These are phyloP conservation scores for Cryptococcus hybrid DNA, from an alignment of 1,284 basidiomycete genomes.

Conservation along the genomic window DNA sequence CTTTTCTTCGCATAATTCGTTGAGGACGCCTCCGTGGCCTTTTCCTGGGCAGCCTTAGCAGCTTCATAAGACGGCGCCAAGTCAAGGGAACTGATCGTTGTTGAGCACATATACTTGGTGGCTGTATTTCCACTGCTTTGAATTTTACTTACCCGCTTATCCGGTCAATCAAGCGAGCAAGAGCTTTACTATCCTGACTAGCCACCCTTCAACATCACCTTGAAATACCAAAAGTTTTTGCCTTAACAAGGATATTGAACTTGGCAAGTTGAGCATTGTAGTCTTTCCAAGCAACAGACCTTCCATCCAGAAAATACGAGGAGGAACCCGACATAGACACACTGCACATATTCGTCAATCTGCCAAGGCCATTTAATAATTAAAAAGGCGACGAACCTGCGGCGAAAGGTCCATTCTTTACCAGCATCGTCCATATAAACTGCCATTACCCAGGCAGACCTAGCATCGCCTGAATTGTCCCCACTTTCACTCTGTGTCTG, in stretches of 20 bases:
- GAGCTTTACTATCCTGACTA: constrained; percentile 86
- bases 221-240: constrained; percentile 99
- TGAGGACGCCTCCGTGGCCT: constrained; percentile 88
- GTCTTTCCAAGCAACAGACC: constrained; percentile 72
- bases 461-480: constrained; percentile 58
- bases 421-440: constrained; percentile 71
- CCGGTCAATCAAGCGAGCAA: constrained; percentile 89
- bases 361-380: background rate
- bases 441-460: constrained; percentile 92
- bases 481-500: constrained; percentile 50
- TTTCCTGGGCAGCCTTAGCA: constrained; percentile 80
- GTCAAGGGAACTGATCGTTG: constrained; percentile 63
- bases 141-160: constrained; percentile 67
- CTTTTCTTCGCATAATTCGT: constrained; percentile 91
- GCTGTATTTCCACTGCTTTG: no score
- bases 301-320: constrained; percentile 81
- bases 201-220: constrained; percentile 97
- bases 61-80: constrained; percentile 85
- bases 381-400: constrained; percentile 64
- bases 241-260: constrained; percentile 97
- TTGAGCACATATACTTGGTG: background rate
- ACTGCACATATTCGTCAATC: constrained; percentile 52
- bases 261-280: constrained; percentile 82
- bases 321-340: constrained; percentile 82
- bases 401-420: constrained; percentile 85